A percentile compares a stretch with the other conserved stretches of the same genome.
These are phyloP conservation scores for Colletotrichum sublineola DNA, from an alignment of 2,329 filamentous ascomycete species.

Conservation along the genomic window DNA sequence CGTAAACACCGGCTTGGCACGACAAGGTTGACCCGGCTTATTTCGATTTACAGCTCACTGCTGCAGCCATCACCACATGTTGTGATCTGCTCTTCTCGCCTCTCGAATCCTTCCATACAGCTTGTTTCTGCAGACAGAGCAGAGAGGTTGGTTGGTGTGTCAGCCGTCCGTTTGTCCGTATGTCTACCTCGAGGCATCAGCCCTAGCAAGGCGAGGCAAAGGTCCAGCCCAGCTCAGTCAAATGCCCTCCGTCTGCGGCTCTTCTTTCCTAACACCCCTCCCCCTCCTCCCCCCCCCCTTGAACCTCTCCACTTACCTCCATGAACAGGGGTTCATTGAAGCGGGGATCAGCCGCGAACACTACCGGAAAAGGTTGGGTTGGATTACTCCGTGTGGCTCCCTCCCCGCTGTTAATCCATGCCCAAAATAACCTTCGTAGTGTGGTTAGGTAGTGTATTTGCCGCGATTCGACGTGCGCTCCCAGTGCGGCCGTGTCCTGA, in stretches of 20 bases:
- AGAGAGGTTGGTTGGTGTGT: conserved; percentile 26
- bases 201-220: not conserved
- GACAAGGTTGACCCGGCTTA: conserved; percentile 32
- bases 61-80: conserved; percentile 31
- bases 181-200: not conserved
- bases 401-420: conserved; percentile 5
- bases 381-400: conserved; percentile 1
- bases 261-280: conserved; percentile 10
- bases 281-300: too few relatives aligned
- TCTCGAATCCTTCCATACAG: conserved; percentile 18
- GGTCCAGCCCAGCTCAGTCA: conserved; percentile 14
- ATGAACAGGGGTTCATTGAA: conserved; percentile 1
- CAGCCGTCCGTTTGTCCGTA: not conserved
- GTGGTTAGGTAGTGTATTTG: conserved; percentile 6
- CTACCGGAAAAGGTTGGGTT: conserved; percentile 3
- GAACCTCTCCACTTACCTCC: conserved; percentile 3
- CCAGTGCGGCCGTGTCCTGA: conserved; percentile 39
- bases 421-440: conserved; percentile 33
- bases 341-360: conserved; percentile 37
- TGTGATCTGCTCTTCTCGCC: conserved; percentile 6
- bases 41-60: conserved; percentile 38
- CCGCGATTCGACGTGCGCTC: conserved; percentile 25
- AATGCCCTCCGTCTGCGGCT: conserved; percentile 30
- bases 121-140: conserved; percentile 19
- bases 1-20: conserved; percentile 40